A percentile compares a stretch with the other conserved stretches of the same genome.
These are phyloP conservation scores for Sarocladium strictum DNA, from an alignment of 2,329 filamentous ascomycete species.

Conservation along the genomic window DNA sequence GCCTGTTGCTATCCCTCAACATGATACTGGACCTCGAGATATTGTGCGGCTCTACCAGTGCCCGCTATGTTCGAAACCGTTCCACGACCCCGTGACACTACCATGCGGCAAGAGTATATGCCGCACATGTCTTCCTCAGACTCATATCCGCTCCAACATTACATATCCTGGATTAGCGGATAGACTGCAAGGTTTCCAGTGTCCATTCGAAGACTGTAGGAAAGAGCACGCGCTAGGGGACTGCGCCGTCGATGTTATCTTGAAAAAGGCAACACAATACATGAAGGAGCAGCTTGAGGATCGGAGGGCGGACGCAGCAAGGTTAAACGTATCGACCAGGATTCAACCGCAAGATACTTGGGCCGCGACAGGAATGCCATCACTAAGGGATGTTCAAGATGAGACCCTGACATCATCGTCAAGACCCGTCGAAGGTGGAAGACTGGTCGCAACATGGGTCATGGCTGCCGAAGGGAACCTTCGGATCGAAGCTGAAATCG, in stretches of 20 bases:
- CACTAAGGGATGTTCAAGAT: slow-evolving; percentile 28
- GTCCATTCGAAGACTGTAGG: slow-evolving; percentile 61
- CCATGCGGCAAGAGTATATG: slow-evolving; percentile 81
- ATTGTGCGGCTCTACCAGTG: slow-evolving; percentile 71
- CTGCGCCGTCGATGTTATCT: slow-evolving; percentile 69
- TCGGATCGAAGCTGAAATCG: slow-evolving; percentile 47
- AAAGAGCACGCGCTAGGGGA: slow-evolving; percentile 71
- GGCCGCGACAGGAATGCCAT: slow-evolving; percentile 32
- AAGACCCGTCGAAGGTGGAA: slow-evolving; percentile 45
- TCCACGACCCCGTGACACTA: slow-evolving; percentile 65
- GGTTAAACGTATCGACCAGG: slow-evolving; percentile 25
- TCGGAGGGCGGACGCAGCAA: slow-evolving; percentile 24
- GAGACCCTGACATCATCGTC: slow-evolving; percentile 13
- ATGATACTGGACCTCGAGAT: slow-evolving; percentile 19
- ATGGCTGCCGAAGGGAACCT: slow-evolving; percentile 59
- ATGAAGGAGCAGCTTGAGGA: slow-evolving; percentile 48
- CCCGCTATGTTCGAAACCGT: slow-evolving; percentile 61
- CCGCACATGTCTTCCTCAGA: slow-evolving; percentile 63
- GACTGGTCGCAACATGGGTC: slow-evolving; percentile 59
- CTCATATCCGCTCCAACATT: slow-evolving; percentile 61
- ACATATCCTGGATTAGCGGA: slow-evolving; percentile 68
- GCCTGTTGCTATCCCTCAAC: slow-evolving; percentile 10
- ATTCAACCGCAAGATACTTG: neutral
- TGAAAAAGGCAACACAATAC: slow-evolving; percentile 64
- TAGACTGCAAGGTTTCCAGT: slow-evolving; percentile 65